Conservation (phyloP, 257 asterid species). For the Scutellaria baicalensis region DNA sequence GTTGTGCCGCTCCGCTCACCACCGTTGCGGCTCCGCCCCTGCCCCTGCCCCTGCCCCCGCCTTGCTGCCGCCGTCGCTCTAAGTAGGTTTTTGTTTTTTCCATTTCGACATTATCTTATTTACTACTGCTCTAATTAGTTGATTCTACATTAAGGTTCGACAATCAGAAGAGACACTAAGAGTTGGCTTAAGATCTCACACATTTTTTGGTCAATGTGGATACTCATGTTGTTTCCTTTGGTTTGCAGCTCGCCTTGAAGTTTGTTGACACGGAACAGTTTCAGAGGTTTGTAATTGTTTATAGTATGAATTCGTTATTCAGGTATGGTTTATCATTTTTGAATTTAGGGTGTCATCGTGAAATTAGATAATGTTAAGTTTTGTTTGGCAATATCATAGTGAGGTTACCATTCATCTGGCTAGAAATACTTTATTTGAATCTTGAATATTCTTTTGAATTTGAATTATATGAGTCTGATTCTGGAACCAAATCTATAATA, state of each 20-base stretch:
- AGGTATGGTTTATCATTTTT: background rate
- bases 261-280: constrained; percentile 86
- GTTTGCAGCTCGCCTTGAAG: constrained; percentile 71
- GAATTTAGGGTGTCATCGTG: constrained; percentile 1
- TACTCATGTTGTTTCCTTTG: background rate
- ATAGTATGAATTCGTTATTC: background rate
- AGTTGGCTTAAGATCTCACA: background rate
- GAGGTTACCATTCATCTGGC: background rate
- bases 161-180: background rate
- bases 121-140: background rate
- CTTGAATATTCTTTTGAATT: background rate
- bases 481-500: background rate
- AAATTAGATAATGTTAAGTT: background rate
- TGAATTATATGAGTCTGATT: background rate
- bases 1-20: too few species aligned
- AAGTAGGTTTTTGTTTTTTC: background rate
- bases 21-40: too few species aligned
- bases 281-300: constrained; percentile 47
- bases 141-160: background rate
- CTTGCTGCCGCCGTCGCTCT: too few species aligned
- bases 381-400: background rate
- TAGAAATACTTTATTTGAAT: background rate
- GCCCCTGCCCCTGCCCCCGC: too few species aligned
- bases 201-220: background rate
- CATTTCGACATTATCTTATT: background rate